phyloP scores from a whole-genome alignment of 2,329 filamentous ascomycete genomes.

The Laburnicola sp. region DNA sequence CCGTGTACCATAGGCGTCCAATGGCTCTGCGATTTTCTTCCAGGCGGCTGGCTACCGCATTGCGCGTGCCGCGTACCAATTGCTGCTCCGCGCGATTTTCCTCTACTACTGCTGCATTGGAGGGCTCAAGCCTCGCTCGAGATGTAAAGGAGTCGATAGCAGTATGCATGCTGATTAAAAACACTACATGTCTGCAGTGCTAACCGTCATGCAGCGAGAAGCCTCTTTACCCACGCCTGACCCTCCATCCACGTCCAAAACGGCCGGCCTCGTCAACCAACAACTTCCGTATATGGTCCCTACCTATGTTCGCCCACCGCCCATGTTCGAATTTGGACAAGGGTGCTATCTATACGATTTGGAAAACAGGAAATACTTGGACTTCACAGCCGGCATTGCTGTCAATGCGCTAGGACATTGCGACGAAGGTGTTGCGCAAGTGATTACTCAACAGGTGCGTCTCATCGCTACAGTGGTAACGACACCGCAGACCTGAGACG shows the following conservation, averaged over 20 bases:
- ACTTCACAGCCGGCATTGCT: conserved; percentile 94
- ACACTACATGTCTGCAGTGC: not conserved
- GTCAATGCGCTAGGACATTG: conserved; percentile 92
- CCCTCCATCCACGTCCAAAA: conserved; percentile 72
- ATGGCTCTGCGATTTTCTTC: conserved; percentile 42
- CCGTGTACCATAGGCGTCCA: not conserved
- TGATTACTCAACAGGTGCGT: conserved; percentile 75
- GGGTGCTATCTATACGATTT: conserved; percentile 90
- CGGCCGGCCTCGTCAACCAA: conserved; percentile 71
- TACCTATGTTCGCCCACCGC: conserved; percentile 87
- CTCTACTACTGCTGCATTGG: conserved; percentile 43
- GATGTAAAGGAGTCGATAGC: conserved; percentile 48
- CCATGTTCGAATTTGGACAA: conserved; percentile 85
- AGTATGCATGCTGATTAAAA: conserved; percentile 25
- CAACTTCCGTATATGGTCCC: conserved; percentile 90
- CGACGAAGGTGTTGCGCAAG: conserved; percentile 73
- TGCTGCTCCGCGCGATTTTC: conserved; percentile 41
- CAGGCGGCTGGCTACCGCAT: conserved; percentile 26
- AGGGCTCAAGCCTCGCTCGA: conserved; percentile 47
- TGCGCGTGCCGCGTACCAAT: conserved; percentile 31
- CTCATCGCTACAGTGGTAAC: not conserved
- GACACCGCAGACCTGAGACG: not conserved
- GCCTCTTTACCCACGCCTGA: conserved; percentile 66
- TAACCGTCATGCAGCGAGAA: conserved; percentile 33
- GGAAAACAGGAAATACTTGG: conserved; percentile 85